These are phyloP conservation scores for Sanghuangporus baumii DNA, from an alignment of 1,284 basidiomycete species.

Conservation along the genomic window DNA sequence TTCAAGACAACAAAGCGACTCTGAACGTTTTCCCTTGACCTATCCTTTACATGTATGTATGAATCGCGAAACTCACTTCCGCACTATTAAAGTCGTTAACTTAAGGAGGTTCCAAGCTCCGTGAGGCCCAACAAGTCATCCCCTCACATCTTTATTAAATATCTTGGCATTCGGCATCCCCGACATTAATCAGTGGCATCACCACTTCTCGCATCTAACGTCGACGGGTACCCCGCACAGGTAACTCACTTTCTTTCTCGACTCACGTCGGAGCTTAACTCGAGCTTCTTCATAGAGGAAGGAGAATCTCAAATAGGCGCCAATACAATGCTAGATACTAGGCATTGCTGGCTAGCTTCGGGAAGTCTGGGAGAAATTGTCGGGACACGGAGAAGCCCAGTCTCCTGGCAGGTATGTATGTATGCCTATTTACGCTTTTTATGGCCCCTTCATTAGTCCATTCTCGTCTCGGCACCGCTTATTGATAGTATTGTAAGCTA, in stretches of 20 bases:
- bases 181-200: neutral
- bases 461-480: neutral
- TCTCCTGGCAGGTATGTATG: too few species aligned
- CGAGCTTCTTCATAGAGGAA: neutral
- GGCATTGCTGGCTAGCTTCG: neutral
- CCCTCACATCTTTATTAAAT: neutral
- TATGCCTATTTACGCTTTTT: too few species aligned
- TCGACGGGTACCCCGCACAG: neutral
- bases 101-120: too few species aligned
- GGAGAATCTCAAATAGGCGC: neutral
- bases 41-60: too few species aligned
- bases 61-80: too few species aligned
- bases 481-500: neutral
- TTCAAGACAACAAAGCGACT: too few species aligned
- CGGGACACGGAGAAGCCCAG: too few species aligned
- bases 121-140: too few species aligned
- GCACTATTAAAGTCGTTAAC: too few species aligned
- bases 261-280: neutral
- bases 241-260: neutral
- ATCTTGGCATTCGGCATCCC: neutral
- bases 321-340: neutral
- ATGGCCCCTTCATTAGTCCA: neutral
- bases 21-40: too few species aligned
- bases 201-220: neutral
- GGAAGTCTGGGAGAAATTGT: neutral